These are phyloP conservation scores for Fusarium duplospermum DNA, from an alignment of 2,329 filamentous ascomycete genomes.

Conservation along the genomic window DNA sequence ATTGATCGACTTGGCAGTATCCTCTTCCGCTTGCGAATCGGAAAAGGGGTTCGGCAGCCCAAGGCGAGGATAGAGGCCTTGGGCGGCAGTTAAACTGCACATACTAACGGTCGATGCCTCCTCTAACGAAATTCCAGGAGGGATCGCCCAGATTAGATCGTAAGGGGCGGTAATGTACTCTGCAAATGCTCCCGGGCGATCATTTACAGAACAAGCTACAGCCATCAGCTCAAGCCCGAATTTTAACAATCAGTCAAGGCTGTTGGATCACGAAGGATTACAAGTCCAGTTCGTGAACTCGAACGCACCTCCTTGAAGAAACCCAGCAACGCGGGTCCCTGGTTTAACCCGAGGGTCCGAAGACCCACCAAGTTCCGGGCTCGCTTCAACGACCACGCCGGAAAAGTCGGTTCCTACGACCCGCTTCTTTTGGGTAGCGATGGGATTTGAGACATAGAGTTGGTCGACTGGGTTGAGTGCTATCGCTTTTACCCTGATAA, in stretches of 20 bases:
- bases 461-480: slow-evolving; percentile 46
- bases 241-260: not conserved
- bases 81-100: slow-evolving; percentile 57
- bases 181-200: slow-evolving; percentile 58
- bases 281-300: fast-evolving
- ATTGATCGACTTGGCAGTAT: not conserved
- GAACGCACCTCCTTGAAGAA: slow-evolving; percentile 52
- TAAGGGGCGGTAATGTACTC: slow-evolving; percentile 51
- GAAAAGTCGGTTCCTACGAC: slow-evolving; percentile 56
- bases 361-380: slow-evolving; percentile 11
- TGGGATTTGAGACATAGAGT: slow-evolving; percentile 50
- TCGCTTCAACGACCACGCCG: slow-evolving; percentile 45
- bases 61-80: slow-evolving; percentile 53
- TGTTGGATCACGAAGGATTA: not conserved
- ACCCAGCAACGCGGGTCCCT: slow-evolving; percentile 53
- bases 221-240: not conserved
- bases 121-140: slow-evolving; percentile 47
- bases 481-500: slow-evolving; percentile 41
- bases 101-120: slow-evolving; percentile 54
- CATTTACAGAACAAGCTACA: slow-evolving; percentile 53
- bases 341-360: slow-evolving; percentile 28
- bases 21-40: fast-evolving
- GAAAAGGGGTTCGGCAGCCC: slow-evolving; percentile 50
- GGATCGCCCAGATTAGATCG: slow-evolving; percentile 54
- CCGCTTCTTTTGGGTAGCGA: slow-evolving; percentile 45